phyloP scores from a whole-genome alignment of 768 basidiomycete genomes.

The Pulveroboletus ravenelii region DNA sequence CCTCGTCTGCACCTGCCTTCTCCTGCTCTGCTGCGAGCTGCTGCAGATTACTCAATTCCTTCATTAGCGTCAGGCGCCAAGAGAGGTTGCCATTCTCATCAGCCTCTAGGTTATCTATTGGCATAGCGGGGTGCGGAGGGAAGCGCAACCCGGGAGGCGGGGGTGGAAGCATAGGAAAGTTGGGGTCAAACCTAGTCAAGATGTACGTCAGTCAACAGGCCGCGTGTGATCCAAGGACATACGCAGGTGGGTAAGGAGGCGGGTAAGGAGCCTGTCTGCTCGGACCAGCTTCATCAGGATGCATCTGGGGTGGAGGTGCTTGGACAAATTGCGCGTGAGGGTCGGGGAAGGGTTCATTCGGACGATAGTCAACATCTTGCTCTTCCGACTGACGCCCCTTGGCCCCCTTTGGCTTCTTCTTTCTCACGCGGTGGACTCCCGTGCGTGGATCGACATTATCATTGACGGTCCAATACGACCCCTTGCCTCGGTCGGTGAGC shows the following conservation, averaged over 20 bases:
- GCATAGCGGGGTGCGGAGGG: conserved; percentile 49
- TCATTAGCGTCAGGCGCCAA: conserved; percentile 77
- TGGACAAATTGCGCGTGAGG: conserved; percentile 53
- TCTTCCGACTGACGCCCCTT: conserved; percentile 51
- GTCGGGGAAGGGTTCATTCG: conserved; percentile 52
- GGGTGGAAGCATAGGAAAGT: conserved; percentile 60
- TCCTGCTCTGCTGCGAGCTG: conserved; percentile 79
- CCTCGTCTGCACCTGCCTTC: conserved; percentile 72
- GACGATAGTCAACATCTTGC: conserved; percentile 61
- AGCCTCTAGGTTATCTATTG: conserved; percentile 67
- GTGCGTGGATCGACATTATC: conserved; percentile 87
- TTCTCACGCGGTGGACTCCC: conserved; percentile 83
- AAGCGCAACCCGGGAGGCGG: conserved; percentile 55
- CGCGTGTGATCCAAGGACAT: background rate
- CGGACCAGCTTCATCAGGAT: conserved; percentile 56
- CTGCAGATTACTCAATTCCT: conserved; percentile 72
- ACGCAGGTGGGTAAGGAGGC: conserved; percentile 58
- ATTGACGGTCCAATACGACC: conserved; percentile 90
- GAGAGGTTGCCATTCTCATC: conserved; percentile 78
- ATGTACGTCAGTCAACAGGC: conserved; percentile 5
- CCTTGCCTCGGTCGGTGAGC: conserved; percentile 85
- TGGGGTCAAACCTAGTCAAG: conserved; percentile 61
- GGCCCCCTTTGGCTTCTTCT: conserved; percentile 71
- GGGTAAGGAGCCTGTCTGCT: conserved; percentile 58
- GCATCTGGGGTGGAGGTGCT: conserved; percentile 45